Percentiles rank a stretch among this genome's conserved stretches.
Evolutionary conservation across 805 yeast genomes (phyloP).

Genomic region (Wickerhamomyces tratensis): DNA sequence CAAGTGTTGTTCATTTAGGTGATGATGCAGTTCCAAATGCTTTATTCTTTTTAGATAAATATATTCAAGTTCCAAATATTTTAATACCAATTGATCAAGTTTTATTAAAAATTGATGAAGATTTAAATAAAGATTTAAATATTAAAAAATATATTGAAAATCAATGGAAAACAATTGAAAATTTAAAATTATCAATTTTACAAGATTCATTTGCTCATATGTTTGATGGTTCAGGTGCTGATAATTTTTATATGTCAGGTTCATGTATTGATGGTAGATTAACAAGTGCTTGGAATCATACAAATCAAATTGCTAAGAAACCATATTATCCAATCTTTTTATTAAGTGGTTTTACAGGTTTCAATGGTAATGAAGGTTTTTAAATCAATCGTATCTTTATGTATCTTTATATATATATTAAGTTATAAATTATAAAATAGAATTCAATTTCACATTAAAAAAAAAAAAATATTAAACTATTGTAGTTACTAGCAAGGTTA

Average conservation of each 20-base stretch:
- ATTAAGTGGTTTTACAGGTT: slow-evolving; percentile 63
- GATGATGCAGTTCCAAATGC: slow-evolving; percentile 84
- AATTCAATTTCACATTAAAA: too few species aligned
- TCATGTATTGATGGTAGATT: slow-evolving; percentile 77
- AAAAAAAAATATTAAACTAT: too few species aligned
- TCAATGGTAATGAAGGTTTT: slow-evolving; percentile 64
- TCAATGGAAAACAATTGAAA: slow-evolving; percentile 48
- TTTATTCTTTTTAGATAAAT: slow-evolving; percentile 67
- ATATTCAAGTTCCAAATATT: slow-evolving; percentile 71
- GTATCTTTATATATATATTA: too few species aligned
- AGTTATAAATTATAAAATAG: too few species aligned
- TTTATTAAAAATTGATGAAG: slow-evolving; percentile 41
- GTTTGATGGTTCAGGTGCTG: slow-evolving; percentile 78
- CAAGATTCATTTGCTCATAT: slow-evolving; percentile 33
- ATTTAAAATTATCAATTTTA: slow-evolving; percentile 35
- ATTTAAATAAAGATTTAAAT: slow-evolving; percentile 37
- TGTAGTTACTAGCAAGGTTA: too few species aligned
- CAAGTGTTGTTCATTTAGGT: slow-evolving; percentile 72
- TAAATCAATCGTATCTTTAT: slow-evolving; percentile 7
- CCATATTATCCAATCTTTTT: slow-evolving; percentile 53
- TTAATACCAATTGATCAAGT: slow-evolving; percentile 62
- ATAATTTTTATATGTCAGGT: slow-evolving; percentile 76
- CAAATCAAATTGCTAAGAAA: slow-evolving; percentile 59
- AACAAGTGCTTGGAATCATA: slow-evolving; percentile 79
- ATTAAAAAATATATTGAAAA: slow-evolving; percentile 40